phyloP scores from a whole-genome alignment of 164 flowering plant species.

The Taxillus chinensis region DNA sequence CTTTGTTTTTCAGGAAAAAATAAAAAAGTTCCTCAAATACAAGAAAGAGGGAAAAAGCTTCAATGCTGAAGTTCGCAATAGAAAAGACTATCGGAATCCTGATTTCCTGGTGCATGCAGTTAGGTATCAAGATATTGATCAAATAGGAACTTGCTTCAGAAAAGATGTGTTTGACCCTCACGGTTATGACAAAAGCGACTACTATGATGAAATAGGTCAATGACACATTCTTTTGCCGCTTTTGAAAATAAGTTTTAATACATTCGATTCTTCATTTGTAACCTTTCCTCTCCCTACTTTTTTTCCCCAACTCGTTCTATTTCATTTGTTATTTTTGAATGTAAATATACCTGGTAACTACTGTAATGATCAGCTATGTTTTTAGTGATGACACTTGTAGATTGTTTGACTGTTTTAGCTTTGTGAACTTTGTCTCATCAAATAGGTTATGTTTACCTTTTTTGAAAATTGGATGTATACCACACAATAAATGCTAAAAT shows the following conservation, averaged over 20 bases:
- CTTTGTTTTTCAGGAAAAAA: constrained; percentile 53
- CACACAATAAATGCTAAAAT: too few relatives aligned
- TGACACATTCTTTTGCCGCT: constrained; percentile 10
- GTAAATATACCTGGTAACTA: too few relatives aligned
- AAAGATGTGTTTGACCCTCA: constrained; percentile 96
- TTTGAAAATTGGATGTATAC: too few relatives aligned
- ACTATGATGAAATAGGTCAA: constrained; percentile 78
- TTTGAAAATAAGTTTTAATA: neutral
- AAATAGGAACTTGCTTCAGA: constrained; percentile 91
- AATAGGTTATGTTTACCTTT: too few relatives aligned
- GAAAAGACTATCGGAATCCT: constrained; percentile 87
- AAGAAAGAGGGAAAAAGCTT: constrained; percentile 80
- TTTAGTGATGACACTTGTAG: too few relatives aligned
- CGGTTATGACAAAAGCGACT: constrained; percentile 93
- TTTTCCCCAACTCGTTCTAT: too few relatives aligned
- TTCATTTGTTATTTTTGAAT: too few relatives aligned
- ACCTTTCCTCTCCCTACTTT: too few relatives aligned
- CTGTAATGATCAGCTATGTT: too few relatives aligned
- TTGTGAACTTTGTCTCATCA: too few relatives aligned
- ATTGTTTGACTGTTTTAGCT: too few relatives aligned
- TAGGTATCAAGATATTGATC: constrained; percentile 88
- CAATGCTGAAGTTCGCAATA: constrained; percentile 91
- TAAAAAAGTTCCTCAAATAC: constrained; percentile 63
- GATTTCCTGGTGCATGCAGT: constrained; percentile 91
- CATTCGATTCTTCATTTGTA: too few relatives aligned